Percentiles rank a stretch among this genome's conserved stretches.
Evolutionary conservation across 305 asterid genomes (phyloP).

Genomic region (Rubia peregrina): DNA sequence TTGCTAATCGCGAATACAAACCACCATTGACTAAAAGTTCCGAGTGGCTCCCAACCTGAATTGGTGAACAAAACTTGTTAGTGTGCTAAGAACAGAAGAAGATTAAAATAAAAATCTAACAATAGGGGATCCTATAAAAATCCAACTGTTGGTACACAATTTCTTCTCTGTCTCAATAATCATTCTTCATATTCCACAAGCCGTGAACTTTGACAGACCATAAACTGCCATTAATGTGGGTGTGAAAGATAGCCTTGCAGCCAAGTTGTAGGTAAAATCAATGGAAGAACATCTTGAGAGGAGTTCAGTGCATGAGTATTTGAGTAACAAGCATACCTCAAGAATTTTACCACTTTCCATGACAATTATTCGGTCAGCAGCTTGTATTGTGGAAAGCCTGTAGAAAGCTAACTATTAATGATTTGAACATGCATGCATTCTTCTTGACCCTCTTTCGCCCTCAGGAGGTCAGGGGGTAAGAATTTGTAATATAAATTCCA

Average conservation of each 20-base stretch:
- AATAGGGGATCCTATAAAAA: background rate
- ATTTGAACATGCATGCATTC: background rate
- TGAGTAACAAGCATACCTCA: constrained; percentile 47
- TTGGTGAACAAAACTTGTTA: constrained; percentile 12
- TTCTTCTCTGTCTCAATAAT: background rate
- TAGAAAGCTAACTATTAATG: constrained; percentile 22
- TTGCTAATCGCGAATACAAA: constrained; percentile 69
- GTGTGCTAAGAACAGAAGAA: background rate
- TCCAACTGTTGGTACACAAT: background rate
- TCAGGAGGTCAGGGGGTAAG: background rate
- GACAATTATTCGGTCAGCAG: constrained; percentile 81
- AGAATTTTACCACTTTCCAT: constrained; percentile 82
- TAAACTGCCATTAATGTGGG: background rate
- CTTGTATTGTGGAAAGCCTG: constrained; percentile 92
- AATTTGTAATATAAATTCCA: background rate
- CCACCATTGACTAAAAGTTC: constrained; percentile 68
- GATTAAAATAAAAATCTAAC: background rate
- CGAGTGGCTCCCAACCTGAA: constrained; percentile 72
- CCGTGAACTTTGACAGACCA: background rate
- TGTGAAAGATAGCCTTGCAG: background rate
- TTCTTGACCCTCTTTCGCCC: background rate
- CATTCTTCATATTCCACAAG: background rate
- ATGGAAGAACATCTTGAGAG: background rate
- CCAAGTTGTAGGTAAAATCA: background rate
- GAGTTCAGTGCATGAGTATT: background rate